A percentile compares a stretch with the other conserved stretches of the same genome.
These are phyloP conservation scores for Arthroderma sp. DNA, from an alignment of 2,329 filamentous ascomycete species.

Conservation along the genomic window DNA sequence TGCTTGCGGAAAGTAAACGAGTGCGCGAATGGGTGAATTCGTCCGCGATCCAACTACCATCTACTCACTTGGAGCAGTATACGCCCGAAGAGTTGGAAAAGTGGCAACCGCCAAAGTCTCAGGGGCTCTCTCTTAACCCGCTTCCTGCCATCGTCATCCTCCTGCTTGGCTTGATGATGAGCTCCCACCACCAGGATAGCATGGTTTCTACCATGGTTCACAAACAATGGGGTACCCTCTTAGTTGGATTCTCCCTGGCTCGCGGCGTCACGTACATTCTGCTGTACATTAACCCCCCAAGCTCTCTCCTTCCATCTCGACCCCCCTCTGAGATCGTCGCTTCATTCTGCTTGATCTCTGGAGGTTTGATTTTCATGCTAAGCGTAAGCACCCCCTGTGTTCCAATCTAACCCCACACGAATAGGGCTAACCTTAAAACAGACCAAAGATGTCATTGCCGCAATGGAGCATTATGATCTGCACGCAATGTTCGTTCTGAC, in stretches of 20 bases:
- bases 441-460: constrained; percentile 61
- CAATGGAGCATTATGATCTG: constrained; percentile 63
- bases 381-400: constrained; percentile 47
- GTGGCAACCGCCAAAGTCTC: constrained; percentile 50
- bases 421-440: constrained; percentile 17
- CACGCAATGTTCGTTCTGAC: constrained; percentile 94
- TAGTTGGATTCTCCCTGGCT: constrained; percentile 67
- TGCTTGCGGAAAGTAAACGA: constrained; percentile 65
- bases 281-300: constrained; percentile 67
- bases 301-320: constrained; percentile 64
- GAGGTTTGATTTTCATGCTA: constrained; percentile 84
- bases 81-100: constrained; percentile 30
- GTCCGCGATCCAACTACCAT: constrained; percentile 1
- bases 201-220: constrained; percentile 87
- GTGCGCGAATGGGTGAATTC: constrained; percentile 48
- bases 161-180: constrained; percentile 87
- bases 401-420: not conserved
- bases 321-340: constrained; percentile 83
- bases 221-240: constrained; percentile 79
- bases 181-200: constrained; percentile 69
- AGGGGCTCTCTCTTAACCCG: constrained; percentile 70
- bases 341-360: constrained; percentile 73
- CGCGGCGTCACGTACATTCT: constrained; percentile 68
- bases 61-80: constrained; percentile 3
- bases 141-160: constrained; percentile 78